Conservation (phyloP, 345 rosid genomes). For the Cardamine resedifolia region DNA sequence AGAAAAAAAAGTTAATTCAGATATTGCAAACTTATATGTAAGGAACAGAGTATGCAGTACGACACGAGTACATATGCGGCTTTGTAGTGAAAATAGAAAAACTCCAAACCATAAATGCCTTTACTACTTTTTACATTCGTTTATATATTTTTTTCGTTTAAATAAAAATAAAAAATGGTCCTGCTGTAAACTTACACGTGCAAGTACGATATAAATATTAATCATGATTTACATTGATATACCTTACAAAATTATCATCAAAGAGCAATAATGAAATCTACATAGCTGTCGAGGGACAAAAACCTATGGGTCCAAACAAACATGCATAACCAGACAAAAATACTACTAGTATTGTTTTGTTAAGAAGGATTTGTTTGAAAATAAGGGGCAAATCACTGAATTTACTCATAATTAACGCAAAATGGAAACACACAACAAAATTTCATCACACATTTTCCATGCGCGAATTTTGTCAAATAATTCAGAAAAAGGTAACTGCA, state of each 20-base stretch:
- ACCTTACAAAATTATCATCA: conserved; percentile 32
- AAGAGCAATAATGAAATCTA: conserved; percentile 36
- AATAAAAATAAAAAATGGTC: neutral
- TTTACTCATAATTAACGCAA: neutral
- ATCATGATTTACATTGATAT: conserved; percentile 25
- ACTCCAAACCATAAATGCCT: conserved; percentile 40
- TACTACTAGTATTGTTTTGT: conserved; percentile 18
- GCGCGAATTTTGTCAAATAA: neutral
- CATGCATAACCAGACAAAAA: conserved; percentile 25
- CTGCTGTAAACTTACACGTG: conserved; percentile 40
- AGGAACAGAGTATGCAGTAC: conserved; percentile 38
- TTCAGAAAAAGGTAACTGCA: neutral
- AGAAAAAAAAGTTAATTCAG: conserved; percentile 10
- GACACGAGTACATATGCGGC: conserved; percentile 36
- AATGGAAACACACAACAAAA: neutral
- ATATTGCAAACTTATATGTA: conserved; percentile 34
- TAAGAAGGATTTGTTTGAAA: conserved; percentile 23
- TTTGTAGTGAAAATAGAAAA: conserved; percentile 38
- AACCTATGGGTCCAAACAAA: conserved; percentile 40
- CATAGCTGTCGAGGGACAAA: conserved; percentile 41
- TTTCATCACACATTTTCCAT: neutral
- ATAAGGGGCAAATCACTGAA: conserved; percentile 24
- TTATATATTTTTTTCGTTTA: neutral
- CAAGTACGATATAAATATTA: conserved; percentile 38
- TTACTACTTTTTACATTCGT: conserved; percentile 35